Evolutionary conservation across 1,139 yeast genomes (phyloP), one percentile per base, ranked within the genome.

Genomic region (Yamadazyma diospyri): DNA sequence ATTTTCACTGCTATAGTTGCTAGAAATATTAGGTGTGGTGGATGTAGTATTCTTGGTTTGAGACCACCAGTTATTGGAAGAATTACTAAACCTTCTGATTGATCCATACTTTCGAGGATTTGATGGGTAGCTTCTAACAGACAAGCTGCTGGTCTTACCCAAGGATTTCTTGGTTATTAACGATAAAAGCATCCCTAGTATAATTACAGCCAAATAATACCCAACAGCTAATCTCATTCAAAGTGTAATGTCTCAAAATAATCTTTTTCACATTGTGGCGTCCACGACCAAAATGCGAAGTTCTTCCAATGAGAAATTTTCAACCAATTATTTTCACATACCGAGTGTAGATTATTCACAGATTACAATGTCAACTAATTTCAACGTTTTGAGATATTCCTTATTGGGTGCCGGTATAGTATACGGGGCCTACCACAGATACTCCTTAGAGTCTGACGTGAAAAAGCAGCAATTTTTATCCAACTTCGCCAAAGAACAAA

Each of bases 351-450:
- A 19, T 10, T 19, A 8, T 19, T 19, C 22, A 19, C 10, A 8
- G 8, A 7, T 22, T 16, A 37, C 10, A 12, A 43, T 43, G 47
- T 45, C 48, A 6, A 39, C 61, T 30, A 54, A 52, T 33, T 57
- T 72, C 53, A 65, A 81, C 78, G 86, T 86, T 55, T 77, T 88
- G 58, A 87, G 97, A 80, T 92, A 94, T 81, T 72, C 95, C 50
- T 83, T 94, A 39, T 76, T 92, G 48, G 94, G 88, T 41, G 78
- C 88, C 50, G 98, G 98, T 64, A 69, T 89, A 43, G 73, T 78
- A 41, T 87, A 86, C 67, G 98, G 98, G 49, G 86, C 89, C 49
- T 73, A 76, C 63, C 95, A 87, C 72, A 84, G 94, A 67, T 69
- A 75, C 54, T 64, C 74, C 37, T 73, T 88, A 52, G 79, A 81